Conservation (phyloP, 2,329 filamentous ascomycete genomes). For the Zopfia rhizophila region DNA sequence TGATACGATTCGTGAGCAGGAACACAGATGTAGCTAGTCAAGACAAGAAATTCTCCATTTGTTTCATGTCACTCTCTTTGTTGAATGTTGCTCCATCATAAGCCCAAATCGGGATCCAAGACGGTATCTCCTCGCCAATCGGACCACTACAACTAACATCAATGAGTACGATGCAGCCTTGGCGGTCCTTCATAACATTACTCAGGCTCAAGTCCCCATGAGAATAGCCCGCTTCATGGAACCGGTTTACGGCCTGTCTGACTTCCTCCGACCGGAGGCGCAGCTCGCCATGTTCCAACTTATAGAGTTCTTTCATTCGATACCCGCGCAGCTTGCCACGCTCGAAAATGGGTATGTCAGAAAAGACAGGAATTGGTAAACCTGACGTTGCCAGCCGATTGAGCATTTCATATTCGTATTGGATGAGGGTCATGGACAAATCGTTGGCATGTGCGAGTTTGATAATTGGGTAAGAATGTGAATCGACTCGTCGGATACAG, state of each 20-base stretch:
- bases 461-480: constrained; percentile 5
- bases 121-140: constrained; percentile 4
- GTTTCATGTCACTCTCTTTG: constrained; percentile 2
- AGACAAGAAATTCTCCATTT: constrained; percentile 1
- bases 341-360: background rate
- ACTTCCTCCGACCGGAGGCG: constrained; percentile 1
- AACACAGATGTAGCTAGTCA: no score
- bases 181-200: constrained; percentile 3
- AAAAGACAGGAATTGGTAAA: constrained; percentile 3
- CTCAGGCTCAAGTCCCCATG: constrained; percentile 4
- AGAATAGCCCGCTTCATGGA: constrained; percentile 2
- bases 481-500: constrained; percentile 5
- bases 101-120: constrained; percentile 6
- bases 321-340: constrained; percentile 5
- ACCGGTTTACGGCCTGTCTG: constrained; percentile 1
- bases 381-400: background rate
- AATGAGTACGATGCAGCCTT: constrained; percentile 2
- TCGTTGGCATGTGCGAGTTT: constrained; percentile 2
- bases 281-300: constrained; percentile 1
- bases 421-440: constrained; percentile 2
- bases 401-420: constrained; percentile 7
- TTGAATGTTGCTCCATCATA: constrained; percentile 5
- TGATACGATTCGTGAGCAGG: no score
- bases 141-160: constrained; percentile 6
- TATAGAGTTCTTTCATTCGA: constrained; percentile 5